Conservation (phyloP, 78 protist species). For the Goniomonas avonlea region DNA sequence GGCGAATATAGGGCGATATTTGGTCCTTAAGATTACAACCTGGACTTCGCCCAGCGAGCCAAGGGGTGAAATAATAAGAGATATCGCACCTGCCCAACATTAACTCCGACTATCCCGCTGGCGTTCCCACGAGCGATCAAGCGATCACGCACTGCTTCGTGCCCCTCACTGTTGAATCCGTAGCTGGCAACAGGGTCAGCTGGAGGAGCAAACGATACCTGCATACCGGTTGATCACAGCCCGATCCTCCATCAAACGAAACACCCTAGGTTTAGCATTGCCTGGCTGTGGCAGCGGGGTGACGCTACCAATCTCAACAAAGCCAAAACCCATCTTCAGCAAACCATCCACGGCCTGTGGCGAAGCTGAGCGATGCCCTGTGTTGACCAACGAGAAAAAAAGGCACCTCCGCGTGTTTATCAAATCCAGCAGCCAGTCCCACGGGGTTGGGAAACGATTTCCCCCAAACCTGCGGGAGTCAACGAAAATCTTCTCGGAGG, state of each 20-base stretch:
- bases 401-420: conserved; percentile 37
- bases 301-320: conserved; percentile 67
- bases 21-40: no score
- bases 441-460: conserved; percentile 33
- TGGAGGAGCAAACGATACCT: not conserved
- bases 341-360: conserved; percentile 24
- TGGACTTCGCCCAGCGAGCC: no score
- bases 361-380: not conserved
- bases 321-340: conserved; percentile 58
- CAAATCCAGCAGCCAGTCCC: conserved; percentile 80
- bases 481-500: not conserved
- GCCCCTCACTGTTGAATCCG: conserved; percentile 72
- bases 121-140: no score
- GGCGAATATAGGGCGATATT: no score
- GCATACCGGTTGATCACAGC: conserved; percentile 66
- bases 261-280: conserved; percentile 69
- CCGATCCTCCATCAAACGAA: conserved; percentile 50
- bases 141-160: conserved; percentile 2
- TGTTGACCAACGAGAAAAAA: not conserved
- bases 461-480: not conserved
- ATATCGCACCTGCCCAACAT: no score
- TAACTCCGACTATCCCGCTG: no score
- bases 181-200: not conserved
- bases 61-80: no score
- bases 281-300: conserved; percentile 76